Evolutionary conservation across 192 early-diverging fungal genomes (phyloP), one percentile per base, ranked within the genome.

Genomic region (Coemansia interrupta): DNA sequence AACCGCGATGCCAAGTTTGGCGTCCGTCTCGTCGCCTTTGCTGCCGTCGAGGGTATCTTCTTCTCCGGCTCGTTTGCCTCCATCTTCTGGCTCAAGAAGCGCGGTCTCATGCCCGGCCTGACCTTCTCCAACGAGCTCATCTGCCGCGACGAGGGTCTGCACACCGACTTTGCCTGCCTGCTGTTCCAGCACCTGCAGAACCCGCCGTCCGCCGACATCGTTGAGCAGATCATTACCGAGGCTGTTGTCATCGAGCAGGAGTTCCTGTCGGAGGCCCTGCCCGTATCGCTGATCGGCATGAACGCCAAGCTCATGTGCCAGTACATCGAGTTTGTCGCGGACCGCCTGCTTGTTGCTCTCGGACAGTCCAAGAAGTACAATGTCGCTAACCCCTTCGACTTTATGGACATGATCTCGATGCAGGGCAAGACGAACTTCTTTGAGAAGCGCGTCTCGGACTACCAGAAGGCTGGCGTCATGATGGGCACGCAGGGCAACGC

Each of bases 61-160:
- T 98, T 96, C 81, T 94, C 90, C 60, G 96, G 94, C 12, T 87
- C 96, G 15, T 98, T 98, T 73, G 94, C 96, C 2, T 85, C 96
- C 22, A 98, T 98, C 83, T 98, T 98, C 68, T 98, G 94, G 94
- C 90, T 98, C 71, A 98, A 97, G 89, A 98, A 98, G 85, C 90
- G 94, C 64, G 96, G 94, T 17, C 73, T 97, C 58, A 96, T 96
- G 94, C 92, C 93, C 32, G 96, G 96, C 19, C 83, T 98, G 61
- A 94, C 96, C 40, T 97, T 98, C 83, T 90, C 89, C 60, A 98
- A 98, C 82, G 93, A 98, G 77, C 84, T 98, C 20, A 97, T 98
- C 74, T 95, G 90, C 22, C 88, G 94, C 32, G 96, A 98, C 73
- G 96, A 98, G 74, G 96, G 94, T 40, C 84, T 97, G 17, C 96